A percentile compares a stretch with the other conserved stretches of the same genome.
phyloP scores from a whole-genome alignment of 805 yeast species.

The Alloascoidea hylecoeti region DNA sequence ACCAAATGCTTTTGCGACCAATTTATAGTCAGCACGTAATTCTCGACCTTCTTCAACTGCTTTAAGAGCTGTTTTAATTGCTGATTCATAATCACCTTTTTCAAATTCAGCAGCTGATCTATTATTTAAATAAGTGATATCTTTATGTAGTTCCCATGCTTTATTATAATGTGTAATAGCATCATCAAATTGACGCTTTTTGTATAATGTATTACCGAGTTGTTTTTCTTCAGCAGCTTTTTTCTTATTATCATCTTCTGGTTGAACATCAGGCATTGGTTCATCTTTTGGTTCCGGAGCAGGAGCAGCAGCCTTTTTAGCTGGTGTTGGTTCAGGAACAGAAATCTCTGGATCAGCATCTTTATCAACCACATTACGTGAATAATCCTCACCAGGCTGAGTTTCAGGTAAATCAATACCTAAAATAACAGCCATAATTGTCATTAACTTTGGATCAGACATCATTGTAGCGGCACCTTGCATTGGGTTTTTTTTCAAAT shows the following conservation, averaged over 20 bases:
- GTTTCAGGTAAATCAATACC: conserved; percentile 48
- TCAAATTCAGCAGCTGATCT: conserved; percentile 97
- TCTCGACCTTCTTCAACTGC: conserved; percentile 90
- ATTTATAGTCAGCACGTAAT: conserved; percentile 79
- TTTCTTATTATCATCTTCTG: conserved; percentile 20
- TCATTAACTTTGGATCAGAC: conserved; percentile 78
- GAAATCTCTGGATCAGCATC: conserved; percentile 7
- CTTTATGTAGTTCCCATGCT: conserved; percentile 74
- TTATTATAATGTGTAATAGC: conserved; percentile 77
- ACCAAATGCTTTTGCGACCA: conserved; percentile 85
- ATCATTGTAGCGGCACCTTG: conserved; percentile 56
- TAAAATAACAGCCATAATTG: conserved; percentile 70
- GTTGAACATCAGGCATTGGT: conserved; percentile 15
- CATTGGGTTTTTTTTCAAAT: conserved; percentile 59
- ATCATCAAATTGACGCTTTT: conserved; percentile 77
- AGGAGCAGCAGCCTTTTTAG: conserved; percentile 5
- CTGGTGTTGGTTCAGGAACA: conserved; percentile 5
- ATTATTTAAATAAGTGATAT: conserved; percentile 89
- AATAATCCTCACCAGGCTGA: conserved; percentile 10
- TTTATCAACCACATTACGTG: conserved; percentile 10
- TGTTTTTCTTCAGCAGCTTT: conserved; percentile 47
- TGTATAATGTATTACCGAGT: conserved; percentile 78
- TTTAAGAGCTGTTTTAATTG: conserved; percentile 63
- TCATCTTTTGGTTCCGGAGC: conserved; percentile 7
- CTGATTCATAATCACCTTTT: conserved; percentile 80